Evolutionary conservation across 2,329 filamentous ascomycete species (phyloP).

Genomic region (Mollisiaceae sp.): DNA sequence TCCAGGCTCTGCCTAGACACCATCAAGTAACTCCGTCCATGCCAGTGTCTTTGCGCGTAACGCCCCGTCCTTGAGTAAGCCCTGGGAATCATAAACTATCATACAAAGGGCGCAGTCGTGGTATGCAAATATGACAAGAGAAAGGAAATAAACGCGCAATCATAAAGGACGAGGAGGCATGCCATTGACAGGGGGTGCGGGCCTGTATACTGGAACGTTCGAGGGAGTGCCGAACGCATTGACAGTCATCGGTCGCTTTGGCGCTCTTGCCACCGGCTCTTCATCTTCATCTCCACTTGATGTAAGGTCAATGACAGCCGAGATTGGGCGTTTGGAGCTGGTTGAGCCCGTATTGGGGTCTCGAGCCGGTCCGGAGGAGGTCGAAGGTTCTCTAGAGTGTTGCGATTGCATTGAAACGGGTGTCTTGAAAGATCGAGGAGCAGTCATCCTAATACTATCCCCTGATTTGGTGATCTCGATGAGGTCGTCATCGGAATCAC

Average conservation of each 20-base stretch:
- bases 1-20: neutral
- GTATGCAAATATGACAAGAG: neutral
- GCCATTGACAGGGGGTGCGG: slow-evolving; percentile 21
- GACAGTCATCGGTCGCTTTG: slow-evolving; percentile 40
- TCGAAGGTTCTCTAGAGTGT: slow-evolving; percentile 43
- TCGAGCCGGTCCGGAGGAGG: slow-evolving; percentile 41
- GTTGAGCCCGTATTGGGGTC: slow-evolving; percentile 23
- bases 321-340: slow-evolving; percentile 49
- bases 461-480: slow-evolving; percentile 51
- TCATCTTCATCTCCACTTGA: slow-evolving; percentile 58
- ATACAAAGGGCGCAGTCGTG: slow-evolving; percentile 8
- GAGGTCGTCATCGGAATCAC: slow-evolving; percentile 54
- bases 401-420: slow-evolving; percentile 29
- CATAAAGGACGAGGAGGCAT: neutral
- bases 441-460: slow-evolving; percentile 40
- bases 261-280: slow-evolving; percentile 42
- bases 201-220: slow-evolving; percentile 25
- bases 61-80: neutral
- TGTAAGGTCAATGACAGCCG: slow-evolving; percentile 59
- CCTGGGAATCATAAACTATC: slow-evolving; percentile 12
- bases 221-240: slow-evolving; percentile 24
- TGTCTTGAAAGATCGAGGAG: slow-evolving; percentile 31
- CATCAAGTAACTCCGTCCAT: slow-evolving; percentile 6
- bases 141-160: slow-evolving; percentile 8
- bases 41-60: slow-evolving; percentile 2